Evolutionary conservation across 352 stramenopile species (phyloP), one percentile per base, ranked within the genome.

Genomic region (Phytophthora niederhauseri): DNA sequence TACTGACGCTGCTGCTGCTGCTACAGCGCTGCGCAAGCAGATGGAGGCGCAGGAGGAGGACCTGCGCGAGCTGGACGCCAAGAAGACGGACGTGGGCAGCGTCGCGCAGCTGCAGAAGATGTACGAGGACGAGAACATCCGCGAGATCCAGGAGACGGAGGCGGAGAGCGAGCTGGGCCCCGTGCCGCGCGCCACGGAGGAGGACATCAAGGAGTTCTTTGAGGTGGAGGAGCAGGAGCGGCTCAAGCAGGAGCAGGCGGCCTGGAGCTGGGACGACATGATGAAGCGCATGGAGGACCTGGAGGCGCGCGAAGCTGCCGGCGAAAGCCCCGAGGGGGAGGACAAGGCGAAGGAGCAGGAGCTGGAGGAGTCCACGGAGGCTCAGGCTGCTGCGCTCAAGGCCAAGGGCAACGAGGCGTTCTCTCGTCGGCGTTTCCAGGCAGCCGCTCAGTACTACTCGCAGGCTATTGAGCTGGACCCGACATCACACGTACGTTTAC

Each of bases 261-360:
- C 66, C 22, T 96, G 89, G 89, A 80, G 85, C 43, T 96, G 89
- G 89, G 85, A 96, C 55, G 87, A 95, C 1, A 81, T 91, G 66
- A 95, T 96, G 87, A 87, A 88, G 61, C 84, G 87, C 43, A 93
- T 96, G 75, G 87, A 96, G 61, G 86, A 89, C 53, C 73, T 96
- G 2, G 89, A 96, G 66, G 76, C 75, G n/a, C 74, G 74, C 22
- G 89, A 96, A 73, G 72, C 81, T 20, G 53, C 45, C 30, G 69
- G 65, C 24, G 67, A 69, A 17, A 71, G 50, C 2, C 50, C 61
- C n/a, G 69, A 89, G 36, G 74, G 38, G 0, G 68, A 85, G 45
- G 76, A 81, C 14, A 72, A 71, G 11, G 12, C 56, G 30, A 55
- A 41, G 34, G 34, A 41, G 9, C 34, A 45, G 24, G 61, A 72